A percentile compares a stretch with the other conserved stretches of the same genome.
phyloP scores from a whole-genome alignment of 1,139 yeast genomes.

The Pichia sp. region DNA sequence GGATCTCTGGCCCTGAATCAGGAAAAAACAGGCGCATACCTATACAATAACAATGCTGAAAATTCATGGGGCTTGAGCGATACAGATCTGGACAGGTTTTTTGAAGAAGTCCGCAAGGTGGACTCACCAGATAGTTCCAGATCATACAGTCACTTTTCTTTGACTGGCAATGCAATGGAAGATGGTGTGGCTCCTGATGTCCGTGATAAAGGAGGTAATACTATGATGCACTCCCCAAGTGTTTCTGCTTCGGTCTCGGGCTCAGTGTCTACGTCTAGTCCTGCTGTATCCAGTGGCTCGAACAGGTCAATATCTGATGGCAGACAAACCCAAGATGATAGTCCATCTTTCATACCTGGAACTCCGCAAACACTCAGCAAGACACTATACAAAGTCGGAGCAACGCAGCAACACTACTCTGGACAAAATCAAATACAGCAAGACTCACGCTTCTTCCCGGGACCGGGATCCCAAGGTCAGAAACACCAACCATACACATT shows the following conservation, averaged over 20 bases:
- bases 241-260: not conserved
- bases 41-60: not conserved
- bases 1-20: not conserved
- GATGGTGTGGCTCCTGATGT: slow-evolving; percentile 58
- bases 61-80: slow-evolving; percentile 20
- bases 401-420: no score
- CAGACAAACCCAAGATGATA: not conserved
- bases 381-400: no score
- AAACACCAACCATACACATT: not conserved
- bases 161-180: slow-evolving; percentile 47
- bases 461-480: no score
- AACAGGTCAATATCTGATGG: not conserved
- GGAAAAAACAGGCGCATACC: not conserved
- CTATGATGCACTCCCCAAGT: not conserved
- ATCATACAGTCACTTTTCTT: slow-evolving; percentile 39
- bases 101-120: slow-evolving; percentile 34
- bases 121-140: slow-evolving; percentile 24
- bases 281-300: not conserved
- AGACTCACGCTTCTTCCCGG: no score
- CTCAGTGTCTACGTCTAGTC: not conserved
- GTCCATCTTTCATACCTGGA: not conserved
- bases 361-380: no score
- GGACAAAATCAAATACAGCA: no score
- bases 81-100: slow-evolving; percentile 40
- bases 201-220: not conserved